Evolutionary conservation across 305 asterid genomes (phyloP), one percentile per base, ranked within the genome.

Genomic region (Fraxinus velutina): DNA sequence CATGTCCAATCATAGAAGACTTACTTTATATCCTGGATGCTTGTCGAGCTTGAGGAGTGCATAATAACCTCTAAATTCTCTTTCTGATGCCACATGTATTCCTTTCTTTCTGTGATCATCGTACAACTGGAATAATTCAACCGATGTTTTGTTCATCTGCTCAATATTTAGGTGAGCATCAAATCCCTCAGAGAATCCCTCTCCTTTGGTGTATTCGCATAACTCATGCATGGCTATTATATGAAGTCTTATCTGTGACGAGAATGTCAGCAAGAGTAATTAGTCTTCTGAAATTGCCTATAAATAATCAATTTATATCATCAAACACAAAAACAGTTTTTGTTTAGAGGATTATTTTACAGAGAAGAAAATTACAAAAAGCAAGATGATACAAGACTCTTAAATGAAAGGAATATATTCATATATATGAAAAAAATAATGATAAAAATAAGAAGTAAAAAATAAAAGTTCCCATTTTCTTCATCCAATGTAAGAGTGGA

Each of bases 121-220:
- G 29, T 94, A 96, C 83, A 94, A 85, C 84, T 94, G 98, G 88
- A 96, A 96, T 75, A 96, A 88, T 81, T 96, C 98, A 75, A 96
- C 99, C 27, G 99, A 94, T 73, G 99, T 92, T 87, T 96, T 96
- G 85, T 96, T 96, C 99, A 96, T 96, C 94, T 96, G 99, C 87
- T 96, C 99, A 84, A 96, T 96, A 83, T 94, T 96, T 75, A 96
- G 97, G 85, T 96, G 99, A 44, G 99, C 99, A 88, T 96, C 99
- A 89, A 96, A 96, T 83, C 99, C 99, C 94, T 94, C 99, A 12
- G 98, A 89, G 88, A 96, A 96, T 10, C 99, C 99, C 86, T 96
- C 99, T 86, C 99, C 99, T 87, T 87, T 96, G 76, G 96, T 93
- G 86, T 92, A 92, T 87, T 96, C 98, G 76, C 99, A 96, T 85